These are phyloP conservation scores for Aspergillus caelatus DNA, from an alignment of 2,329 filamentous ascomycete genomes.

Conservation along the genomic window DNA sequence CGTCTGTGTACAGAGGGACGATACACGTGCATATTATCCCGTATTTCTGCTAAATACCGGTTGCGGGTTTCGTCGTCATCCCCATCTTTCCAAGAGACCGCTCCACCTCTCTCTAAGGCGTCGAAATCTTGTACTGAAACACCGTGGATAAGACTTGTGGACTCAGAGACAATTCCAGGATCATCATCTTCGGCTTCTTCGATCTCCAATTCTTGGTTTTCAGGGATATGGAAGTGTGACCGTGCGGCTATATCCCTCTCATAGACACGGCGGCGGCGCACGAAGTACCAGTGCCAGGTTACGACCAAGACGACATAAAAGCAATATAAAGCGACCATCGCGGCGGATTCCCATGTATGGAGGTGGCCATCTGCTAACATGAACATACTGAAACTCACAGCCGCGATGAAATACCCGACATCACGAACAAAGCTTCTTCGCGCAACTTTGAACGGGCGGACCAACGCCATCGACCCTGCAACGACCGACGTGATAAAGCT, in stretches of 20 bases:
- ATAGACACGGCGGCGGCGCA: conserved; percentile 62
- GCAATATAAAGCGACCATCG: conserved; percentile 88
- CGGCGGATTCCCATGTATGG: conserved; percentile 82
- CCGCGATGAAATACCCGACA: conserved; percentile 86
- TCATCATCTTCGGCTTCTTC: conserved; percentile 61
- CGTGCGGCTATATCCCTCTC: conserved; percentile 72
- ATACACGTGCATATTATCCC: conserved; percentile 88
- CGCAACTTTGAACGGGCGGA: conserved; percentile 91
- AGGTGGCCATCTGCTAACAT: conserved; percentile 85
- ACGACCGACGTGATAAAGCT: conserved; percentile 97
- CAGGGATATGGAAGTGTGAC: conserved; percentile 69
- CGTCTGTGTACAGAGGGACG: conserved; percentile 70
- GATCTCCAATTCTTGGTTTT: conserved; percentile 61
- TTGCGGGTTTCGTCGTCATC: conserved; percentile 60
- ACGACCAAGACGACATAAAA: conserved; percentile 91
- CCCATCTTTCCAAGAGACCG: conserved; percentile 52
- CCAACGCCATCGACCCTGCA: conserved; percentile 93
- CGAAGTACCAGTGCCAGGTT: conserved; percentile 85
- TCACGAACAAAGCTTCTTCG: conserved; percentile 89
- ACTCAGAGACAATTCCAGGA: conserved; percentile 48
- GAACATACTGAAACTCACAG: conserved; percentile 81
- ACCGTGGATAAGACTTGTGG: conserved; percentile 48
- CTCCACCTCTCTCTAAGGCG: conserved; percentile 59
- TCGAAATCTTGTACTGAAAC: conserved; percentile 66
- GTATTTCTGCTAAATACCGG: conserved; percentile 74